These are phyloP conservation scores for Phylloporus arenicola DNA, from an alignment of 768 basidiomycete genomes.

Conservation along the genomic window DNA sequence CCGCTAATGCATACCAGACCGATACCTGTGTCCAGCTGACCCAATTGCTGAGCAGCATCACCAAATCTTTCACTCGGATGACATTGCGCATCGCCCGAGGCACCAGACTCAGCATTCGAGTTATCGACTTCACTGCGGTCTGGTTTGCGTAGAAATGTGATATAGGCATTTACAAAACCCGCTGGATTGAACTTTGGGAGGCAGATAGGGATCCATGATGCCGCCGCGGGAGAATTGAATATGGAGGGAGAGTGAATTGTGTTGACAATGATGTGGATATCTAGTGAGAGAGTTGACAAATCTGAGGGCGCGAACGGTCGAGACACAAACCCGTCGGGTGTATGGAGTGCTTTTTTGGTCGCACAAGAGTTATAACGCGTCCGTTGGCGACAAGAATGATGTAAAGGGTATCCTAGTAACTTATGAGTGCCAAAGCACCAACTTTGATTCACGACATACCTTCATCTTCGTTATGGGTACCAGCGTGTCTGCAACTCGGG, in stretches of 20 bases:
- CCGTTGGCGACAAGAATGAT: constrained; percentile 77
- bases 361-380: constrained; percentile 77
- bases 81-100: constrained; percentile 1
- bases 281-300: constrained; percentile 27
- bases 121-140: constrained; percentile 14
- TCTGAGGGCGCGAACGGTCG: neutral
- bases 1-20: constrained; percentile 78
- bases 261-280: constrained; percentile 90
- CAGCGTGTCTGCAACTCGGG: constrained; percentile 73
- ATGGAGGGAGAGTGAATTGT: constrained; percentile 82
- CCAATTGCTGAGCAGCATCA: constrained; percentile 5
- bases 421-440: neutral
- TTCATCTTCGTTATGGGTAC: constrained; percentile 78
- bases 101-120: neutral
- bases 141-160: constrained; percentile 58
- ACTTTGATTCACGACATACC: constrained; percentile 33
- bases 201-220: constrained; percentile 94
- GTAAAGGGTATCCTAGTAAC: constrained; percentile 78
- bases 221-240: constrained; percentile 68
- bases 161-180: constrained; percentile 88
- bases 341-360: constrained; percentile 91
- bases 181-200: constrained; percentile 89
- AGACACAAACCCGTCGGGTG: constrained; percentile 74
- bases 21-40: constrained; percentile 36
- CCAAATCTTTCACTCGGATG: neutral